These are phyloP conservation scores for Scenedesmus sp. DNA, from an alignment of 163 green algal genomes.

Conservation along the genomic window DNA sequence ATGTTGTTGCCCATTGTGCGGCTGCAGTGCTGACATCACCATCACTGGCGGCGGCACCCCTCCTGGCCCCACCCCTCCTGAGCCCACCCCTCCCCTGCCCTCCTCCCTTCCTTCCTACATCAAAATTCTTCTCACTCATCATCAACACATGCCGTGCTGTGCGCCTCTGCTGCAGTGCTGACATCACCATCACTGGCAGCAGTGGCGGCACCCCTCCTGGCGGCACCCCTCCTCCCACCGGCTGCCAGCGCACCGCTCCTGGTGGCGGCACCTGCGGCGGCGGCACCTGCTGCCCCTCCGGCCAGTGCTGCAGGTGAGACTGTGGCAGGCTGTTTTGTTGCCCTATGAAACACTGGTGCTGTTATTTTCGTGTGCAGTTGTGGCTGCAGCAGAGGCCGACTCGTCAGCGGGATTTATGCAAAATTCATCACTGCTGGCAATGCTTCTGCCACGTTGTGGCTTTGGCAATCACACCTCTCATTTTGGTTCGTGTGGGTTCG, in stretches of 20 bases:
- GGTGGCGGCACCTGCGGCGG: neutral
- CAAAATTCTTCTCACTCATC: no score
- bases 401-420: neutral
- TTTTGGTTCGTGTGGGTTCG: no score
- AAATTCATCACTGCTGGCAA: neutral
- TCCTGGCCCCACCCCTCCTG: no score
- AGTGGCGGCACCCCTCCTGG: neutral
- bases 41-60: no score
- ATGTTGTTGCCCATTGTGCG: no score
- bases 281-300: neutral
- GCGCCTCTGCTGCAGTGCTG: neutral
- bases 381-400: neutral
- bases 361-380: neutral
- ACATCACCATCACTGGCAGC: conserved; percentile 10
- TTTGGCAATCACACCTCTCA: neutral
- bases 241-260: neutral
- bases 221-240: neutral
- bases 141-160: neutral
- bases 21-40: no score
- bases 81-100: no score
- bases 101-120: no score
- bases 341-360: neutral
- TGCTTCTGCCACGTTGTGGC: neutral
- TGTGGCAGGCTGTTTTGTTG: neutral
- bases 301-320: neutral